Percentiles rank a stretch among this genome's conserved stretches.
Conservation (phyloP, 2,329 filamentous ascomycete species). For the Scytalidium sp. region DNA sequence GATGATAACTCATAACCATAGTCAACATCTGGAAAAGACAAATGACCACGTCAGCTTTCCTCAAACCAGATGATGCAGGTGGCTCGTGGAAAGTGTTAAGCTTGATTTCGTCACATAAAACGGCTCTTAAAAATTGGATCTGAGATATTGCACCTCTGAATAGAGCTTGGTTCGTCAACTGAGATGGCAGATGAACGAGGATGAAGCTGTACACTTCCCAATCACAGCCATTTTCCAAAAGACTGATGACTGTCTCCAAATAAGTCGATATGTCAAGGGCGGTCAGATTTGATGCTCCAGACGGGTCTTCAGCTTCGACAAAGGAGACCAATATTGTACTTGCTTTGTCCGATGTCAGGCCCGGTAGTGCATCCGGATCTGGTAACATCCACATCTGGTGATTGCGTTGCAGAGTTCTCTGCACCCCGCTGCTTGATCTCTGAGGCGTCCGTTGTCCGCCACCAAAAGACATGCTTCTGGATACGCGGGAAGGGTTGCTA, state of each 20-base stretch:
- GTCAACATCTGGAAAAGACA: slow-evolving; percentile 85
- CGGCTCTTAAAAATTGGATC: slow-evolving; percentile 70
- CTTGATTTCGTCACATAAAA: slow-evolving; percentile 81
- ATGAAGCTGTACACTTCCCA: slow-evolving; percentile 95
- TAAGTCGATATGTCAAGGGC: slow-evolving; percentile 42
- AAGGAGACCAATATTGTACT: slow-evolving; percentile 26
- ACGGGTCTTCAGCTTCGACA: slow-evolving; percentile 6
- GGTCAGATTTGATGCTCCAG: slow-evolving; percentile 4
- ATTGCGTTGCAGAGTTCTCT: slow-evolving; percentile 33
- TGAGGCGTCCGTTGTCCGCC: slow-evolving; percentile 33
- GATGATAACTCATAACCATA: slow-evolving; percentile 87
- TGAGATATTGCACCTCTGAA: slow-evolving; percentile 73
- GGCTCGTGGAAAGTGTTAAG: slow-evolving; percentile 78
- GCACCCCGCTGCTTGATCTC: slow-evolving; percentile 21
- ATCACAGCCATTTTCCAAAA: slow-evolving; percentile 72
- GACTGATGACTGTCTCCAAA: slow-evolving; percentile 72
- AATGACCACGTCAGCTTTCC: slow-evolving; percentile 83
- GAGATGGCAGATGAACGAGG: slow-evolving; percentile 79
- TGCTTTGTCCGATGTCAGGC: slow-evolving; percentile 29
- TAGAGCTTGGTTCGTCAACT: slow-evolving; percentile 85
- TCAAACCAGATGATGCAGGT: slow-evolving; percentile 72
- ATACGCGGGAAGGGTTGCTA: slow-evolving; percentile 18
- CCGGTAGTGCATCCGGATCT: slow-evolving; percentile 53
- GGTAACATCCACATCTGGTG: slow-evolving; percentile 57
- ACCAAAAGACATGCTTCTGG: slow-evolving; percentile 28